Evolutionary conservation across 371 early-diverging fungal species (phyloP).

Genomic region (Lichtheimia ramosa): DNA sequence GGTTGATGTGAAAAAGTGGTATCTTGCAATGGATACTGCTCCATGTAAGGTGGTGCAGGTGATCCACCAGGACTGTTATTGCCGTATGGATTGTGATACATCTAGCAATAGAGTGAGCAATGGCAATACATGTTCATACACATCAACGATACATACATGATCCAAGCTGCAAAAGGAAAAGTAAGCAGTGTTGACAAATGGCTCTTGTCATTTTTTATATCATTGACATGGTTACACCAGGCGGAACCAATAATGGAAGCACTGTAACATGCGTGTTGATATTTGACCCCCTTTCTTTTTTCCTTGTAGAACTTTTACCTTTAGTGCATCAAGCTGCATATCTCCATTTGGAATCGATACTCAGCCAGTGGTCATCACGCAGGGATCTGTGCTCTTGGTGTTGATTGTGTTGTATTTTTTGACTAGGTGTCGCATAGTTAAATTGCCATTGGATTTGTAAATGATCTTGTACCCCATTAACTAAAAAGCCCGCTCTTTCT

Average conservation of each 20-base stretch:
- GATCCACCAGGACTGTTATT: not conserved
- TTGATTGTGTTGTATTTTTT: no score
- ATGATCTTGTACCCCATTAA: no score
- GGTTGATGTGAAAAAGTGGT: constrained; percentile 17
- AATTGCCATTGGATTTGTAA: no score
- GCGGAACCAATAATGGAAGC: constrained; percentile 4
- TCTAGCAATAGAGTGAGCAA: not conserved
- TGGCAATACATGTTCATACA: not conserved
- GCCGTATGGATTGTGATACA: not conserved
- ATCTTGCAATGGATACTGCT: constrained; percentile 23
- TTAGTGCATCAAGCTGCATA: no score
- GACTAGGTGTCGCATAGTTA: no score
- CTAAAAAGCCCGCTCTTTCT: no score
- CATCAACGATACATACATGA: not conserved
- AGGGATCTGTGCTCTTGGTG: no score
- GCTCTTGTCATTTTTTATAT: constrained; percentile 12
- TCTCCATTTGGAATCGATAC: no score
- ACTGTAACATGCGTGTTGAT: no score
- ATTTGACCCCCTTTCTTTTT: no score
- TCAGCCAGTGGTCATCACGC: no score
- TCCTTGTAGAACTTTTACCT: no score
- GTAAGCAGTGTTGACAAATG: constrained; percentile 5
- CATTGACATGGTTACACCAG: constrained; percentile 15
- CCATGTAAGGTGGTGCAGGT: constrained; percentile 18
- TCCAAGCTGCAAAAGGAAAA: constrained; percentile 24